Percentiles rank a stretch among this genome's conserved stretches.
phyloP scores from a whole-genome alignment of 148 eudicot species.

The Euryodendron excelsum region DNA sequence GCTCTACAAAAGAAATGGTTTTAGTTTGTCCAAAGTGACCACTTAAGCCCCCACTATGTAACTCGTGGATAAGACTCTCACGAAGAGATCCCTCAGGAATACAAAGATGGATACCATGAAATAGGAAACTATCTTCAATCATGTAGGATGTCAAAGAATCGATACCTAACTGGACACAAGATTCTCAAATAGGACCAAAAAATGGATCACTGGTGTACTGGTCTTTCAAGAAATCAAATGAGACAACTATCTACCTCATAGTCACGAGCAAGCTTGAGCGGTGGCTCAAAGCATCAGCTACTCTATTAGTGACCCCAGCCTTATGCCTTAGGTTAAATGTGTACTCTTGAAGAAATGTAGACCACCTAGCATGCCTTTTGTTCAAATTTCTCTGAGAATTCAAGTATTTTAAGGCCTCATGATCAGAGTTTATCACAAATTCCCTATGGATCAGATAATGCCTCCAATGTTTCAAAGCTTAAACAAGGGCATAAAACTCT shows the following conservation, averaged over 20 bases:
- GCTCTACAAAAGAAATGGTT: too few species aligned
- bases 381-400: background rate
- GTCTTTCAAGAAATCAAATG: too few species aligned
- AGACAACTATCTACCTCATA: background rate
- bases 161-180: too few species aligned
- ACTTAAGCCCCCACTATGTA: too few species aligned
- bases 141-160: too few species aligned
- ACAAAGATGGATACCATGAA: too few species aligned
- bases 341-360: background rate
- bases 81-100: too few species aligned
- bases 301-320: background rate
- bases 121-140: too few species aligned
- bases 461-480: background rate
- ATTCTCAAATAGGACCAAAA: too few species aligned
- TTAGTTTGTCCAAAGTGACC: too few species aligned
- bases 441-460: background rate
- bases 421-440: background rate
- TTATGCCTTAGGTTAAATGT: background rate
- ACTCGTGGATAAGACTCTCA: too few species aligned
- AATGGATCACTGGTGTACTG: too few species aligned
- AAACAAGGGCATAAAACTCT: background rate
- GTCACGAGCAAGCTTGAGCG: background rate
- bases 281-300: background rate
- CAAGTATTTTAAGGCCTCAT: background rate
- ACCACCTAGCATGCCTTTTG: background rate